phyloP scores from a whole-genome alignment of 2,329 filamentous ascomycete species.

The Penicillium paneum region DNA sequence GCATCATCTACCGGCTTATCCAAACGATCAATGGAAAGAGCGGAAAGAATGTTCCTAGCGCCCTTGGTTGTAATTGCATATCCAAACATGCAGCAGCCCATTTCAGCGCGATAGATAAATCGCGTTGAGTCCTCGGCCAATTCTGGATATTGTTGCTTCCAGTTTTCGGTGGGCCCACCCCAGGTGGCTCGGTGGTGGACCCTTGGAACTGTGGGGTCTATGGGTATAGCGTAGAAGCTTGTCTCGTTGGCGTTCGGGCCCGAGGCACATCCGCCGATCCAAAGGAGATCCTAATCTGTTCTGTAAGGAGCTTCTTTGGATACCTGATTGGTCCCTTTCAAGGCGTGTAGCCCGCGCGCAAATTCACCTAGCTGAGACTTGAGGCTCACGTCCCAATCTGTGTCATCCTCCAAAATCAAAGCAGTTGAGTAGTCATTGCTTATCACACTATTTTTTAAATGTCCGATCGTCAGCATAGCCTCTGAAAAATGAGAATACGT shows the following conservation, averaged over 20 bases:
- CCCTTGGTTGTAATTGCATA: slow-evolving; percentile 41
- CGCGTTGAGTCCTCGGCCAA: slow-evolving; percentile 33
- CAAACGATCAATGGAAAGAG: slow-evolving; percentile 27
- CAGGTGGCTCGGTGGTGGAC: slow-evolving; percentile 18
- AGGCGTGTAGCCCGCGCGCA: slow-evolving; percentile 29
- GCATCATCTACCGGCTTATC: slow-evolving; percentile 43
- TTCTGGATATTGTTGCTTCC: slow-evolving; percentile 17
- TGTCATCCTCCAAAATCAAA: slow-evolving; percentile 56
- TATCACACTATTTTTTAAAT: slow-evolving; percentile 37
- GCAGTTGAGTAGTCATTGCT: slow-evolving; percentile 48
- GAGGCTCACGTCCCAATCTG: slow-evolving; percentile 56
- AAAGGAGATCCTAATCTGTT: slow-evolving; percentile 53
- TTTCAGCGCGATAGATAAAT: slow-evolving; percentile 33
- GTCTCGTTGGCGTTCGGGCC: slow-evolving; percentile 34
- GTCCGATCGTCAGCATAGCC: neutral
- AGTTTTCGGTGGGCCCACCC: slow-evolving; percentile 19
- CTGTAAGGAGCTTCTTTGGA: slow-evolving; percentile 46
- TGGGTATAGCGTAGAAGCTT: slow-evolving; percentile 28
- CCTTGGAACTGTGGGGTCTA: slow-evolving; percentile 30
- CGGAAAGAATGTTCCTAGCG: slow-evolving; percentile 37
- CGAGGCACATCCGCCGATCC: slow-evolving; percentile 49
- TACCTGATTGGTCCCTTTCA: slow-evolving; percentile 28
- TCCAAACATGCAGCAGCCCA: slow-evolving; percentile 36
- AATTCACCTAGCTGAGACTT: slow-evolving; percentile 48
- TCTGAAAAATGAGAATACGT: neutral